These are phyloP conservation scores for Penicillium oxalicum DNA, from an alignment of 2,329 filamentous ascomycete species.

Conservation along the genomic window DNA sequence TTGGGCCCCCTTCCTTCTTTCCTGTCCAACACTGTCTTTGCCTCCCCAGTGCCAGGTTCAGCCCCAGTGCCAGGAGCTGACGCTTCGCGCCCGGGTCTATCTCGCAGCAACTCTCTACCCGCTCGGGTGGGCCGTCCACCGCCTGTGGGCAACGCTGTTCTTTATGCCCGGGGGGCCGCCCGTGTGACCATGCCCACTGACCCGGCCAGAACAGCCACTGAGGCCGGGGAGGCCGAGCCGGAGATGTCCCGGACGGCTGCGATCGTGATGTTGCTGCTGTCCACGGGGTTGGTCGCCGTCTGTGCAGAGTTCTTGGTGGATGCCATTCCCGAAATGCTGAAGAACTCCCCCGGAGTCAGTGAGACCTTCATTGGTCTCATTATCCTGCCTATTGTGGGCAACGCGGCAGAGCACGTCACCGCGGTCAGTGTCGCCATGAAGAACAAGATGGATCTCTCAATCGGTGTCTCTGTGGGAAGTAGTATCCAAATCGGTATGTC, in stretches of 20 bases:
- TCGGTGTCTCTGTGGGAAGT: slow-evolving; percentile 72
- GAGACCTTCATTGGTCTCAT: slow-evolving; percentile 75
- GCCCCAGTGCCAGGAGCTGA: slow-evolving; percentile 11
- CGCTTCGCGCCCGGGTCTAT: slow-evolving; percentile 16
- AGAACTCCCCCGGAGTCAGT: slow-evolving; percentile 50
- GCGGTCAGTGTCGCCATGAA: slow-evolving; percentile 74
- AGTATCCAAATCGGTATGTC: slow-evolving; percentile 63
- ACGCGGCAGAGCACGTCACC: slow-evolving; percentile 75
- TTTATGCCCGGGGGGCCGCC: slow-evolving; percentile 29
- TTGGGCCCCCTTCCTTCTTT: slow-evolving; percentile 30
- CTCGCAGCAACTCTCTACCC: slow-evolving; percentile 31
- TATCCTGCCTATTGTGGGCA: slow-evolving; percentile 75
- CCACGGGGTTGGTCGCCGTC: slow-evolving; percentile 54
- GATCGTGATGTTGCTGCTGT: slow-evolving; percentile 49
- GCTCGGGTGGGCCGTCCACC: slow-evolving; percentile 21
- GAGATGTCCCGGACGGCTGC: slow-evolving; percentile 53
- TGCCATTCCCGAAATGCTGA: slow-evolving; percentile 63
- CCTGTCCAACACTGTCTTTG: slow-evolving; percentile 34
- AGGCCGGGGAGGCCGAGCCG: slow-evolving; percentile 16
- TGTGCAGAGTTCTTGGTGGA: slow-evolving; percentile 69
- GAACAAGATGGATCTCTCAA: slow-evolving; percentile 80
- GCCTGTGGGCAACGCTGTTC: slow-evolving; percentile 29
- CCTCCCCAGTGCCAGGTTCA: slow-evolving; percentile 11
- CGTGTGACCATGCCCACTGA: slow-evolving; percentile 20
- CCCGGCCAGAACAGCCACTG: slow-evolving; percentile 7